Evolutionary conservation across 2,329 filamentous ascomycete genomes (phyloP).

Genomic region (Fusarium stilboides): DNA sequence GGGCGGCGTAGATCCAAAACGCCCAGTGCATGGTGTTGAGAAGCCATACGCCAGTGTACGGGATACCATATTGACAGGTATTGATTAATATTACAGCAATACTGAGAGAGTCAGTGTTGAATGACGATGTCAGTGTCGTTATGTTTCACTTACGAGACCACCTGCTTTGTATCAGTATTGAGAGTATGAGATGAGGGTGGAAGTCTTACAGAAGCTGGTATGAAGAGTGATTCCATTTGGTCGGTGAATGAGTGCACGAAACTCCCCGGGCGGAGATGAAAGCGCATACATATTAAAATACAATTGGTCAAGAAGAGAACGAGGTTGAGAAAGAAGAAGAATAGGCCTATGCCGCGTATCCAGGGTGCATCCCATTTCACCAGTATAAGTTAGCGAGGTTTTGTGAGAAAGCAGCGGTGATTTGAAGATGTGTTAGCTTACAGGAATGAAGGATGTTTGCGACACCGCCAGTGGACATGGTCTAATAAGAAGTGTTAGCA

Average conservation of each 20-base stretch:
- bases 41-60: conserved; percentile 75
- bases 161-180: conserved; percentile 48
- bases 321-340: conserved; percentile 76
- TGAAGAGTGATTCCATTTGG: conserved; percentile 84
- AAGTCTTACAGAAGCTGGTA: conserved; percentile 73
- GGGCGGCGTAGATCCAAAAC: conserved; percentile 81
- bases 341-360: conserved; percentile 70
- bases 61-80: conserved; percentile 81
- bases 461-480: conserved; percentile 69
- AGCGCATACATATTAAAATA: conserved; percentile 76
- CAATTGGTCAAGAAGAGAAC: conserved; percentile 75
- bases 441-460: conserved; percentile 66
- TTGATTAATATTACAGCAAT: conserved; percentile 85
- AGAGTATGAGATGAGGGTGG: conserved; percentile 16
- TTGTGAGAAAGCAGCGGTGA: not conserved
- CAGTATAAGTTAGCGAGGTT: conserved; percentile 18
- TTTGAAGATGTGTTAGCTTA: conserved; percentile 4
- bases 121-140: not conserved
- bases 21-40: conserved; percentile 72
- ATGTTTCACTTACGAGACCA: conserved; percentile 59
- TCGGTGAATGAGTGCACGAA: conserved; percentile 81
- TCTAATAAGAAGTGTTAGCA: conserved; percentile 36
- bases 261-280: conserved; percentile 78
- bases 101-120: conserved; percentile 57
- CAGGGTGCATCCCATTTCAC: conserved; percentile 61